phyloP scores from a whole-genome alignment of 2,329 filamentous ascomycete genomes.

The Scopulariopsis brevicaulis region DNA sequence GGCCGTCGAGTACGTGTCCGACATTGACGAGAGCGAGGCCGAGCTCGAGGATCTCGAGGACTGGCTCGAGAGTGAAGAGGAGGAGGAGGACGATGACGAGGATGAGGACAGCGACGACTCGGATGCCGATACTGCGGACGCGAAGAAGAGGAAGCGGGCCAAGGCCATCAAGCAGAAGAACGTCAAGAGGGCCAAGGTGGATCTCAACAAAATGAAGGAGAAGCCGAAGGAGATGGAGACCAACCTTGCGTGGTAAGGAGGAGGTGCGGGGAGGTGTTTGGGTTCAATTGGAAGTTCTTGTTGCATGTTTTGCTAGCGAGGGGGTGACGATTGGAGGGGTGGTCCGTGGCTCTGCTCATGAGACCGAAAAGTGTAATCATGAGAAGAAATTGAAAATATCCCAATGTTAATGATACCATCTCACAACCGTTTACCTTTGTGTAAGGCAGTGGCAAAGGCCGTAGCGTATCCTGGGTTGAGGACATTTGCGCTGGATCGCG shows the following conservation, averaged over 20 bases:
- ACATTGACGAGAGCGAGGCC: conserved; percentile 75
- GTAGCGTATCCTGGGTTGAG: too few relatives aligned
- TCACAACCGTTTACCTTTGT: background rate
- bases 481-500: too few relatives aligned
- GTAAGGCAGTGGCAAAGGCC: too few relatives aligned
- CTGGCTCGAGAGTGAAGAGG: conserved; percentile 69
- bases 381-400: background rate
- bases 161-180: conserved; percentile 45
- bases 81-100: conserved; percentile 44
- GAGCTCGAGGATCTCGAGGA: conserved; percentile 77
- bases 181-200: conserved; percentile 33
- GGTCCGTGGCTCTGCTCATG: background rate
- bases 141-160: conserved; percentile 43
- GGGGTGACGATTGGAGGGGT: background rate
- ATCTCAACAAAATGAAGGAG: conserved; percentile 26
- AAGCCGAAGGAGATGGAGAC: conserved; percentile 26
- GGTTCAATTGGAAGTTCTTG: background rate
- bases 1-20: conserved; percentile 85
- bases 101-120: conserved; percentile 48
- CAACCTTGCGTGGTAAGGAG: background rate
- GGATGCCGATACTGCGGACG: conserved; percentile 41
- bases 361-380: background rate
- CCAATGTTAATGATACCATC: background rate
- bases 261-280: background rate
- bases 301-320: background rate